phyloP scores from a whole-genome alignment of 2,329 filamentous ascomycete genomes.

The Ceratocystis variospora region DNA sequence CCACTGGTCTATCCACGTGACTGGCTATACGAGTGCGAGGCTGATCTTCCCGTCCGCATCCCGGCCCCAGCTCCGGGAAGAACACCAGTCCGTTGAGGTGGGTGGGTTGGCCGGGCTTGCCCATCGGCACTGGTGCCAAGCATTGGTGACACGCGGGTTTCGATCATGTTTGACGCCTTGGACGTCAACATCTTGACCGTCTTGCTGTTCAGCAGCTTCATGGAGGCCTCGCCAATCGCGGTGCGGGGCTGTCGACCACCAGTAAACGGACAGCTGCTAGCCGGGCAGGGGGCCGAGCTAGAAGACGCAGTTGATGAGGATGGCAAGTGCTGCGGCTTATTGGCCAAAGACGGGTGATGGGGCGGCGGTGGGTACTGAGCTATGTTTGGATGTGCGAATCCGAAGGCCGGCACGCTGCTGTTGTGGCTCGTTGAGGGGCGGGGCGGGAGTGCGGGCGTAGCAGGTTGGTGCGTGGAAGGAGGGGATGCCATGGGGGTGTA shows the following conservation, averaged over 20 bases:
- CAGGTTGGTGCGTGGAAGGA: not conserved
- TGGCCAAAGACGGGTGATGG: not conserved
- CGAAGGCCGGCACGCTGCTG: not conserved
- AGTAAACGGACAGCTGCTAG: not conserved
- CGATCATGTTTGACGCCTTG: slow-evolving; percentile 21
- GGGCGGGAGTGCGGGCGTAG: slow-evolving; percentile 6
- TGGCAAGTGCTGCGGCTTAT: not conserved
- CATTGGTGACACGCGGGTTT: slow-evolving; percentile 21
- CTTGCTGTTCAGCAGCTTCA: slow-evolving; percentile 20
- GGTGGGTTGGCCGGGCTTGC: slow-evolving; percentile 13
- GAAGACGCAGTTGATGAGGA: not conserved
- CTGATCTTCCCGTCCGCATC: not conserved
- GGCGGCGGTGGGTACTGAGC: slow-evolving; percentile 4
- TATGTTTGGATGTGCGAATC: not conserved
- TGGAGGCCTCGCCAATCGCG: not conserved
- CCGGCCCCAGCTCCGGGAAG: not conserved
- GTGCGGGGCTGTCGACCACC: slow-evolving; percentile 2
- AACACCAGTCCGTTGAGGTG: not conserved
- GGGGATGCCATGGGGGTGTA: not conserved
- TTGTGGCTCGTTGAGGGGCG: slow-evolving; percentile 9
- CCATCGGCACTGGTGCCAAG: slow-evolving; percentile 14
- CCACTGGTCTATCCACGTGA: not conserved
- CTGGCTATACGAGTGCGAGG: not conserved
- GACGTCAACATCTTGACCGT: slow-evolving; percentile 20
- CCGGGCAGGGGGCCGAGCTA: not conserved